These are phyloP conservation scores for Allodekkera sacchari DNA, from an alignment of 805 yeast genomes.

Conservation along the genomic window DNA sequence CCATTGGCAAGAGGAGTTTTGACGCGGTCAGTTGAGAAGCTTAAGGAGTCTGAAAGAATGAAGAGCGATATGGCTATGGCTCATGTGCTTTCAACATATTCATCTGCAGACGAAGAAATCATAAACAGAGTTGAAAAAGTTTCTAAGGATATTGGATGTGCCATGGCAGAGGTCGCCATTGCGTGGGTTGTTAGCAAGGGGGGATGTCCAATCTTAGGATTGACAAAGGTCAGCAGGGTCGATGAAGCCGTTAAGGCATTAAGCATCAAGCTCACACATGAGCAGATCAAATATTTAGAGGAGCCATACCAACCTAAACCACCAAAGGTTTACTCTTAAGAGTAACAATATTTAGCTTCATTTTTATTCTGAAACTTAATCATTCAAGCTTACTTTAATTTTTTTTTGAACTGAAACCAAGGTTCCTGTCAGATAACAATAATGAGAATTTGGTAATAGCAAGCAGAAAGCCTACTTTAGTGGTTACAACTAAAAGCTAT, in stretches of 20 bases:
- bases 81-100: slow-evolving; percentile 8
- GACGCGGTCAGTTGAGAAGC: slow-evolving; percentile 3
- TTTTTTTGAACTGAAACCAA: neutral
- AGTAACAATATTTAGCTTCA: slow-evolving; percentile 3
- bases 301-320: too few relatives aligned
- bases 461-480: too few relatives aligned
- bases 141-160: slow-evolving; percentile 35
- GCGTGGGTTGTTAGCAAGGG: slow-evolving; percentile 51
- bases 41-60: slow-evolving; percentile 9
- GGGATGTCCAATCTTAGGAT: slow-evolving; percentile 49
- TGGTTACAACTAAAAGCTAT: too few relatives aligned
- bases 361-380: neutral
- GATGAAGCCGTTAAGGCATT: slow-evolving; percentile 42
- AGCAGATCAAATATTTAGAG: slow-evolving; percentile 29
- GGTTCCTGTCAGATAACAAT: too few relatives aligned
- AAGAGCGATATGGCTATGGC: slow-evolving; percentile 27
- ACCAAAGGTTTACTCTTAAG: too few relatives aligned
- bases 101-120: slow-evolving; percentile 25
- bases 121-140: slow-evolving; percentile 47
- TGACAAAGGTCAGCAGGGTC: slow-evolving; percentile 37
- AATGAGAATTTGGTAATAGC: too few relatives aligned
- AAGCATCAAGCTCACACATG: slow-evolving; percentile 29
- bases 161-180: slow-evolving; percentile 47
- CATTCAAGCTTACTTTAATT: neutral
- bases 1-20: slow-evolving; percentile 45